A percentile compares a stretch with the other conserved stretches of the same genome.
phyloP scores from a whole-genome alignment of 2,329 filamentous ascomycete species.

The Fusarium miscanthi region DNA sequence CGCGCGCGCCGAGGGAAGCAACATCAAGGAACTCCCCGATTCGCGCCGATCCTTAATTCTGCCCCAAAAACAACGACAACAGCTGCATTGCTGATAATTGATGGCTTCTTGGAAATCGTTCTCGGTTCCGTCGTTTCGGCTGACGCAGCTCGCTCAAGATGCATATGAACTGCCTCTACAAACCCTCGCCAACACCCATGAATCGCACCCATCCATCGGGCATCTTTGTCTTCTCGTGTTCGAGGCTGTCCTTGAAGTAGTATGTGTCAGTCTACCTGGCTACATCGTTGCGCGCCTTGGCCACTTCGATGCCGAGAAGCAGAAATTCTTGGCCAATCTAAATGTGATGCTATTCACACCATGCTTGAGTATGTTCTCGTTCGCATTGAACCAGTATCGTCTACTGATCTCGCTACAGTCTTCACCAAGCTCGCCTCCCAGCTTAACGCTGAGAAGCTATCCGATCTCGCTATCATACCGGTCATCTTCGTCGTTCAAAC shows the following conservation, averaged over 20 bases:
- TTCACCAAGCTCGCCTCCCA: constrained; percentile 98
- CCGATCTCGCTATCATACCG: constrained; percentile 93
- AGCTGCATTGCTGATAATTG: constrained; percentile 26
- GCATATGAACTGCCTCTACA: constrained; percentile 57
- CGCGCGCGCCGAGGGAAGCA: constrained; percentile 24
- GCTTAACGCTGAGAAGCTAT: constrained; percentile 88
- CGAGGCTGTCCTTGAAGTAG: constrained; percentile 92
- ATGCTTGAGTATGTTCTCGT: constrained; percentile 77
- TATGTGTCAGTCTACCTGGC: constrained; percentile 93
- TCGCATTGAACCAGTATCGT: constrained; percentile 8
- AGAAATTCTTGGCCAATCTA: constrained; percentile 96
- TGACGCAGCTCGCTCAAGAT: constrained; percentile 52
- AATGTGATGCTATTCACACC: constrained; percentile 98
- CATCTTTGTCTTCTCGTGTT: constrained; percentile 87
- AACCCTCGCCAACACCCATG: constrained; percentile 56
- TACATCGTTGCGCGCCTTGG: constrained; percentile 91
- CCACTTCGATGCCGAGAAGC: constrained; percentile 94
- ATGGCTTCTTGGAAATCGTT: constrained; percentile 54
- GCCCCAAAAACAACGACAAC: constrained; percentile 9
- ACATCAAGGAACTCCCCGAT: constrained; percentile 16
- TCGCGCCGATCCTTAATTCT: constrained; percentile 18
- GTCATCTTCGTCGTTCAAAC: constrained; percentile 92
- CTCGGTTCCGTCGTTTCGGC: constrained; percentile 59
- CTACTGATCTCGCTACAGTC: constrained; percentile 63
- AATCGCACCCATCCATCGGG: constrained; percentile 72